Percentiles rank a stretch among this genome's conserved stretches.
Evolutionary conservation across 495 filamentous ascomycete species (phyloP).

Genomic region (Glarea lozoyensis): DNA sequence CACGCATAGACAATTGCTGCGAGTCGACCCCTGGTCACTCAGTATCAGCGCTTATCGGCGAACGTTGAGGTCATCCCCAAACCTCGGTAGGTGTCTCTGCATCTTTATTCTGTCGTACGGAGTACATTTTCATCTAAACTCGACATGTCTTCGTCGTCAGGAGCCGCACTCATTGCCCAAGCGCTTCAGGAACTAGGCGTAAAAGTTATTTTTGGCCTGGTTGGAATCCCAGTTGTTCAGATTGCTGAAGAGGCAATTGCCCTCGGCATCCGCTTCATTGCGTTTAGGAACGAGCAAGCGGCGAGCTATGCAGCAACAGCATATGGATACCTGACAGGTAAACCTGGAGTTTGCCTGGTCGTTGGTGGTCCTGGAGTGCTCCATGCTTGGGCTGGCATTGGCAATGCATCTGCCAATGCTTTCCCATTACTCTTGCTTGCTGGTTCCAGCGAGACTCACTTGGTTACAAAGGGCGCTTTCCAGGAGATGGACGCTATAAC

Average conservation of each 20-base stretch:
- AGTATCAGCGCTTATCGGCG: not conserved
- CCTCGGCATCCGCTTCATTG: slow-evolving; percentile 55
- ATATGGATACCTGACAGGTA: slow-evolving; percentile 57
- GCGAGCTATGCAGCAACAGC: slow-evolving; percentile 54
- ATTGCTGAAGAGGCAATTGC: slow-evolving; percentile 56
- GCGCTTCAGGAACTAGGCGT: slow-evolving; percentile 47
- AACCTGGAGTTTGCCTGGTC: slow-evolving; percentile 52
- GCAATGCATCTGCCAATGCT: slow-evolving; percentile 47
- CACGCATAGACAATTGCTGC: not conserved
- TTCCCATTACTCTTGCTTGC: slow-evolving; percentile 52
- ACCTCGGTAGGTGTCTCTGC: not conserved
- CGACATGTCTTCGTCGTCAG: slow-evolving; percentile 34
- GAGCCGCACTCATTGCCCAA: slow-evolving; percentile 50
- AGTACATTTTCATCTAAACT: not conserved
- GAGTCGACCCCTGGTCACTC: not conserved
- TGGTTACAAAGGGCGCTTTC: slow-evolving; percentile 48
- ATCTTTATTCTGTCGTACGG: slow-evolving; percentile 1
- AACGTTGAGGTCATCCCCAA: not conserved
- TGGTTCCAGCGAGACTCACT: slow-evolving; percentile 46
- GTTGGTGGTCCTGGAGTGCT: slow-evolving; percentile 59
- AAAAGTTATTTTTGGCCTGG: slow-evolving; percentile 53
- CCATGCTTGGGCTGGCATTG: slow-evolving; percentile 54
- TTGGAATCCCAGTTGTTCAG: slow-evolving; percentile 56
- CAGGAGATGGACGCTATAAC: slow-evolving; percentile 55
- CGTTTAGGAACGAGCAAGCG: slow-evolving; percentile 59